These are phyloP conservation scores for Fusarium vanettenii DNA, from an alignment of 2,329 filamentous ascomycete genomes.

Conservation along the genomic window DNA sequence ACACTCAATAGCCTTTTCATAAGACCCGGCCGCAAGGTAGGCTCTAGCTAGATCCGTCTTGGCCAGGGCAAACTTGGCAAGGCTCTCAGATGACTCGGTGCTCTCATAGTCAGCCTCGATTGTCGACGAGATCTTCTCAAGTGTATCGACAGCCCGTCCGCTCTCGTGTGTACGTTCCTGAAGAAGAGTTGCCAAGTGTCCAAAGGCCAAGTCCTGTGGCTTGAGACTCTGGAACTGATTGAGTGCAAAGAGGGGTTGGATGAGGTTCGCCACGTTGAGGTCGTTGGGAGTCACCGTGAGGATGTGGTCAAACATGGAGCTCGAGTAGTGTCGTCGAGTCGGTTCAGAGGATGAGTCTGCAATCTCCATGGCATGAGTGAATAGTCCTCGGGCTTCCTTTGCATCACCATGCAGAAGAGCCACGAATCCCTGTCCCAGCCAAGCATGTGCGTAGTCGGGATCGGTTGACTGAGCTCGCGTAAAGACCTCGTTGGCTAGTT, in stretches of 20 bases:
- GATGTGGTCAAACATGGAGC: conserved; percentile 86
- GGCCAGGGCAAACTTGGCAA: conserved; percentile 82
- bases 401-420: conserved; percentile 80
- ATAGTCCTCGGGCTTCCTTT: conserved; percentile 84
- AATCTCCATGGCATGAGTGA: conserved; percentile 95
- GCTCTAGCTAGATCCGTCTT: conserved; percentile 90
- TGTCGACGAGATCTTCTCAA: conserved; percentile 74
- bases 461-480: conserved; percentile 93
- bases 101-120: conserved; percentile 87
- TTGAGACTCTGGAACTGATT: conserved; percentile 80
- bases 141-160: conserved; percentile 68
- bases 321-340: conserved; percentile 81
- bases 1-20: conserved; percentile 78
- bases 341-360: conserved; percentile 80
- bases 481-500: conserved; percentile 91
- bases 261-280: conserved; percentile 69
- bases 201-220: conserved; percentile 76
- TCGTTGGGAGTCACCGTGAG: conserved; percentile 63
- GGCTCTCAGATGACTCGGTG: conserved; percentile 78
- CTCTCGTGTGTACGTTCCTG: conserved; percentile 83
- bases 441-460: conserved; percentile 91
- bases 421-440: conserved; percentile 92
- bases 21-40: conserved; percentile 76
- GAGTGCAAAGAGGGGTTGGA: conserved; percentile 90
- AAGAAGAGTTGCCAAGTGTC: conserved; percentile 83